Evolutionary conservation across 805 yeast genomes (phyloP), one percentile per base, ranked within the genome.

Genomic region (Metschnikowia similis): DNA sequence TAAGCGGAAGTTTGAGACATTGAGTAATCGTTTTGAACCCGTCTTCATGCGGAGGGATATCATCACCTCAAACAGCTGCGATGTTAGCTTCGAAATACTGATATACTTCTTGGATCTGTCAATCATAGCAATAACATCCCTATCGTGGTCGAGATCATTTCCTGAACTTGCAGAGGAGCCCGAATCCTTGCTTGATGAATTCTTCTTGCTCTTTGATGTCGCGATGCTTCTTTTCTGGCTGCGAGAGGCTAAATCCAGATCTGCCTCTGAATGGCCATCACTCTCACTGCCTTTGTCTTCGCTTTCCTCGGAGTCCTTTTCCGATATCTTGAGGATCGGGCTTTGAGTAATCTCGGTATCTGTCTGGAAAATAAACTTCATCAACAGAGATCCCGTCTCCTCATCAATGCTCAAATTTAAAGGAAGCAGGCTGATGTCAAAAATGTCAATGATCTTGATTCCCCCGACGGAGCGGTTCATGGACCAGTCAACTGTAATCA

Each of bases 41-140:
- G 59, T 63, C 35, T 60, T 59, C 50, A 69, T 57, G 46, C 63
- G 67, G 32, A 74, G 61, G 1, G 77, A 71, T 10, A 73, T 64
- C 64, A 58, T 57, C 26, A 74, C 52, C 7, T 65, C 56, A 21
- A 67, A 56, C 48, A 56, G 52, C 30, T 46, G 52, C 16, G 54
- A 55, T 2, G 45, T 45, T 35, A 92, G 74, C 13, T 79, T 69
- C 26, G 82, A 80, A 52, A 91, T 80, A 56, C 87, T 84, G 65
- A 87, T 74, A 62, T 80, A 88, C 50, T 80, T 81, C 28, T 87
- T 79, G 0, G 97, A 89, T 43, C 97, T 71, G 41, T 74, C 68
- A 5, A 89, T 68, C 96, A 92, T 89, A 54, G 80, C 77, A 27
- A 81, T 65, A 21, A 71, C 59, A 17, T 72, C 60, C 5, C 47